Evolutionary conservation across 495 filamentous ascomycete genomes (phyloP).

Genomic region (Filosporella fistucella): DNA sequence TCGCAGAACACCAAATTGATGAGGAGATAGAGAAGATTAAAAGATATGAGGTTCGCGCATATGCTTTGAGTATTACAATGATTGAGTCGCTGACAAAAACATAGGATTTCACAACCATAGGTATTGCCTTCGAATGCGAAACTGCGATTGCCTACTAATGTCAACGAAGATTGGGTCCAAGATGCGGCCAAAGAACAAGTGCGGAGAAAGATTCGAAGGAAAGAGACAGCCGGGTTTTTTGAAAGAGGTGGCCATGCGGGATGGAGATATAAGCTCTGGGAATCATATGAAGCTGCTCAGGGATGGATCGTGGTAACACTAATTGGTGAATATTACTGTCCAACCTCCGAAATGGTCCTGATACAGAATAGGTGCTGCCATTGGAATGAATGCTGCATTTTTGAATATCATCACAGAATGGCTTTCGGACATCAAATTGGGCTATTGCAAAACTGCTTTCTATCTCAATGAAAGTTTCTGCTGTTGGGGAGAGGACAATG

Average conservation of each 20-base stretch:
- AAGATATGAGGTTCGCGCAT: conserved; percentile 71
- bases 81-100: conserved; percentile 7
- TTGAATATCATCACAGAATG: conserved; percentile 97
- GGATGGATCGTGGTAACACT: conserved; percentile 97
- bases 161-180: conserved; percentile 88
- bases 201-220: conserved; percentile 68
- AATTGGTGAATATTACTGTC: conserved; percentile 47
- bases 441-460: conserved; percentile 90
- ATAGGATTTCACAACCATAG: conserved; percentile 86
- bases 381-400: conserved; percentile 89
- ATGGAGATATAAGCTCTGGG: conserved; percentile 77
- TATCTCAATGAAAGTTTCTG: conserved; percentile 98
- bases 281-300: conserved; percentile 94
- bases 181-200: conserved; percentile 90
- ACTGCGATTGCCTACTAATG: conserved; percentile 2
- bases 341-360: too few relatives aligned
- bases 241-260: conserved; percentile 65
- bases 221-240: conserved; percentile 71
- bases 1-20: conserved; percentile 61
- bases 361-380: conserved; percentile 58
- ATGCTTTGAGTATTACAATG: neutral
- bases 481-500: conserved; percentile 93
- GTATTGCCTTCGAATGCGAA: conserved; percentile 31
- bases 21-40: conserved; percentile 98
- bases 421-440: conserved; percentile 92